Percentiles rank a stretch among this genome's conserved stretches.
These are phyloP conservation scores for Saccharomycopsis fermentans DNA, from an alignment of 805 yeast species.

Conservation along the genomic window DNA sequence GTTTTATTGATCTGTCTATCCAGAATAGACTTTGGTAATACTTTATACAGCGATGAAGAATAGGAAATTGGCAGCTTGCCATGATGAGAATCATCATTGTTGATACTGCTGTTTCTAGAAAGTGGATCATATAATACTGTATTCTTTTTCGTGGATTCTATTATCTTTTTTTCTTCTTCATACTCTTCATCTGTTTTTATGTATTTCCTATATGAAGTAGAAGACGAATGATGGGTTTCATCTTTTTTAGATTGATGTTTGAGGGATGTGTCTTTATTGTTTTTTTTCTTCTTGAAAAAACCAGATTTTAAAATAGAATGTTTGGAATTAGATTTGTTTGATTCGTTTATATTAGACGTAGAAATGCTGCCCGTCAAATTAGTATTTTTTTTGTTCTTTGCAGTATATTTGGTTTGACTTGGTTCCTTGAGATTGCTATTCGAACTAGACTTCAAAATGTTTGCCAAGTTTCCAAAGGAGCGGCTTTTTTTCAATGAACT, in stretches of 20 bases:
- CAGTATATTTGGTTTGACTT: conserved; percentile 66
- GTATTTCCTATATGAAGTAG: neutral
- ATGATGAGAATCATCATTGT: neutral
- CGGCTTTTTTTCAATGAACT: conserved; percentile 2
- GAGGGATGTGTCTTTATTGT: neutral
- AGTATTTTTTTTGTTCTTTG: conserved; percentile 76
- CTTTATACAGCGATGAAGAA: neutral
- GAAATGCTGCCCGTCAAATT: conserved; percentile 28
- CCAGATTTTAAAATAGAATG: neutral
- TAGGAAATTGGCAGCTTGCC: neutral
- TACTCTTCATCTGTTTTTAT: neutral
- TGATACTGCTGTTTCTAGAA: neutral
- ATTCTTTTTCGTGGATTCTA: neutral
- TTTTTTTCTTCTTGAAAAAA: neutral
- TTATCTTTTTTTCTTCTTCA: neutral
- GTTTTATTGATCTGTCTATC: neutral
- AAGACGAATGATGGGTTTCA: neutral
- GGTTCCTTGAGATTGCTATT: conserved; percentile 53
- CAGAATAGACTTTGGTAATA: neutral
- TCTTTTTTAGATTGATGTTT: neutral
- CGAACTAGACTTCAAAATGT: conserved; percentile 25
- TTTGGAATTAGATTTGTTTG: neutral
- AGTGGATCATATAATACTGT: neutral
- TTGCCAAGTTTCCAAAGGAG: conserved; percentile 8
- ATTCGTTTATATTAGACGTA: neutral